Evolutionary conservation across 106 monocot species (phyloP).

Genomic region (Dendrobium huoshanense): DNA sequence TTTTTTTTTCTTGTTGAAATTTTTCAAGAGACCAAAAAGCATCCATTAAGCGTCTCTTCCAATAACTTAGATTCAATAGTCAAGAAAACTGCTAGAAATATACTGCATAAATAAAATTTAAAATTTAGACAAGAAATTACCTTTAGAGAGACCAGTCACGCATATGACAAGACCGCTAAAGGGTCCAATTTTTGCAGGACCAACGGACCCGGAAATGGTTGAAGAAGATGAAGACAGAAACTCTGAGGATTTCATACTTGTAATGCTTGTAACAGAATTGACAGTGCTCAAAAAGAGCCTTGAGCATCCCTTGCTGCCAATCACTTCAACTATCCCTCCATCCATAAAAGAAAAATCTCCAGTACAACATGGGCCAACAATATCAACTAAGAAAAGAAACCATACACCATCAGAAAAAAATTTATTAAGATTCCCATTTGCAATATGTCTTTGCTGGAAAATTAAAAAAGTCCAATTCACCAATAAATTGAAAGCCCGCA

Average conservation of each 20-base stretch:
- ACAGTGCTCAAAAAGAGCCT: conserved; percentile 40
- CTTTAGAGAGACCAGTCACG: conserved; percentile 97
- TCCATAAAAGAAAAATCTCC: conserved; percentile 17
- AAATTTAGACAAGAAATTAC: conserved; percentile 19
- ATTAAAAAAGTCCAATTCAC: neutral
- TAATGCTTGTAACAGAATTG: conserved; percentile 15
- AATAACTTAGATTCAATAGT: neutral
- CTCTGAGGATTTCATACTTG: conserved; percentile 15
- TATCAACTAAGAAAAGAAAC: conserved; percentile 1
- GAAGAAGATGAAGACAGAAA: conserved; percentile 37
- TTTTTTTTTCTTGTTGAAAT: neutral
- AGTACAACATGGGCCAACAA: neutral
- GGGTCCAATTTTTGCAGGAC: conserved; percentile 22
- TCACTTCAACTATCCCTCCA: conserved; percentile 54
- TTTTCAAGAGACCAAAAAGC: neutral
- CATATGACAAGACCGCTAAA: conserved; percentile 81
- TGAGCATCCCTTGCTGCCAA: conserved; percentile 72
- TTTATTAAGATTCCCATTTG: neutral
- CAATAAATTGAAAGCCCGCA: neutral
- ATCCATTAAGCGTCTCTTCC: neutral
- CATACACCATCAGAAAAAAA: neutral
- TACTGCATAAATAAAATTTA: neutral
- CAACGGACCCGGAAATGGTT: conserved; percentile 13
- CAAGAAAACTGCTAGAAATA: neutral
- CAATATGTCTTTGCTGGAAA: neutral